A percentile compares a stretch with the other conserved stretches of the same genome.
phyloP scores from a whole-genome alignment of 2,329 filamentous ascomycete species.

The Aspergillus proliferans region DNA sequence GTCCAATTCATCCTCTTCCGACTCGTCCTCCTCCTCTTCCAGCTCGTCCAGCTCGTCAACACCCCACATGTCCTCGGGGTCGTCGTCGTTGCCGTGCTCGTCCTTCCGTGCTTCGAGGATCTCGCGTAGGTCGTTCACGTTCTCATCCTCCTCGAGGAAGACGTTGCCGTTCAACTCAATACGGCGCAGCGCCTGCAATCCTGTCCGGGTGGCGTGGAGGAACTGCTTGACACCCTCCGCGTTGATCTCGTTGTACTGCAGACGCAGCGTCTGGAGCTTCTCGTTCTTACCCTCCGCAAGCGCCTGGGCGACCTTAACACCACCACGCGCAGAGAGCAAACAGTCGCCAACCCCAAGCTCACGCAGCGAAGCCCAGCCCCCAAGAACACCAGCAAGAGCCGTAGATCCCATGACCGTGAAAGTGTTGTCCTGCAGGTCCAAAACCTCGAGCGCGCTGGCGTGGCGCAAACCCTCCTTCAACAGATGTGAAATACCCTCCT shows the following conservation, averaged over 20 bases:
- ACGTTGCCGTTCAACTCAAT: conserved; percentile 96
- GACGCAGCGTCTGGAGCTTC: conserved; percentile 70
- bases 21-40: conserved; percentile 65
- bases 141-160: conserved; percentile 77
- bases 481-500: conserved; percentile 81
- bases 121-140: conserved; percentile 61
- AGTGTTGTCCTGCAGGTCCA: conserved; percentile 97
- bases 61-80: conserved; percentile 76
- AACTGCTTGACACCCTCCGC: conserved; percentile 66
- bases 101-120: conserved; percentile 74
- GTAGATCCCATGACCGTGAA: conserved; percentile 77
- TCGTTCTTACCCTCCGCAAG: conserved; percentile 69
- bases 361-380: conserved; percentile 65
- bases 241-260: conserved; percentile 95
- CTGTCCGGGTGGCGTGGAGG: conserved; percentile 58
- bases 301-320: conserved; percentile 64
- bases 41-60: conserved; percentile 82
- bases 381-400: conserved; percentile 68
- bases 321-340: conserved; percentile 71
- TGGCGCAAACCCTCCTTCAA: conserved; percentile 71
- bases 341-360: conserved; percentile 90
- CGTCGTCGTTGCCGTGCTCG: conserved; percentile 51
- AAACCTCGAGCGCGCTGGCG: conserved; percentile 61
- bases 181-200: conserved; percentile 70
- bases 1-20: conserved; percentile 62